phyloP scores from a whole-genome alignment of 2,329 filamentous ascomycete species.

The Colletotrichum musae region DNA sequence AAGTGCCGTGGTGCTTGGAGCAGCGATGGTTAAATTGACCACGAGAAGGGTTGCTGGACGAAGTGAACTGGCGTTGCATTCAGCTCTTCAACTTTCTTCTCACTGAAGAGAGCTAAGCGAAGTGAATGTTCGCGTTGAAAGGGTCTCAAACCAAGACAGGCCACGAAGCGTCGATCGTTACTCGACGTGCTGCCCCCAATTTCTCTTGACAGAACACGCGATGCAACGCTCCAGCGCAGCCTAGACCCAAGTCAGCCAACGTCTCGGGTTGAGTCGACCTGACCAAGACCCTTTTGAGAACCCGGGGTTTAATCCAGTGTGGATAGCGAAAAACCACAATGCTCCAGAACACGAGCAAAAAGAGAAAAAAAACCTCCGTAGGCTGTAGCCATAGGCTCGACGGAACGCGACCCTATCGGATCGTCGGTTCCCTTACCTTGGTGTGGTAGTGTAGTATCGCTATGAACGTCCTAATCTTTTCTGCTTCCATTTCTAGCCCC shows the following conservation, averaged over 20 bases:
- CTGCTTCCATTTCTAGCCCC: background rate
- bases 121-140: background rate
- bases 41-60: too few relatives aligned
- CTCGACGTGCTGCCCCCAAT: conserved; percentile 12
- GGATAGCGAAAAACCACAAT: conserved; percentile 3
- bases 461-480: background rate
- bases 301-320: conserved; percentile 9
- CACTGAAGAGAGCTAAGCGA: background rate
- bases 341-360: background rate
- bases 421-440: conserved; percentile 3
- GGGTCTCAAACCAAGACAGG: background rate
- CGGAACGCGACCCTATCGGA: conserved; percentile 26
- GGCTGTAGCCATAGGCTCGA: conserved; percentile 11
- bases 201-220: conserved; percentile 6
- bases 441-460: too few relatives aligned
- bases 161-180: conserved; percentile 25
- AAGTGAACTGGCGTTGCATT: background rate
- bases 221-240: conserved; percentile 30
- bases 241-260: conserved; percentile 11
- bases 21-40: too few relatives aligned
- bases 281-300: conserved; percentile 14
- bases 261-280: background rate
- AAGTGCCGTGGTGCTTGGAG: too few relatives aligned
- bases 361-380: conserved; percentile 18
- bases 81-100: too few relatives aligned